Conservation (phyloP, 257 asterid genomes). For the Solanum ossicruentum region DNA sequence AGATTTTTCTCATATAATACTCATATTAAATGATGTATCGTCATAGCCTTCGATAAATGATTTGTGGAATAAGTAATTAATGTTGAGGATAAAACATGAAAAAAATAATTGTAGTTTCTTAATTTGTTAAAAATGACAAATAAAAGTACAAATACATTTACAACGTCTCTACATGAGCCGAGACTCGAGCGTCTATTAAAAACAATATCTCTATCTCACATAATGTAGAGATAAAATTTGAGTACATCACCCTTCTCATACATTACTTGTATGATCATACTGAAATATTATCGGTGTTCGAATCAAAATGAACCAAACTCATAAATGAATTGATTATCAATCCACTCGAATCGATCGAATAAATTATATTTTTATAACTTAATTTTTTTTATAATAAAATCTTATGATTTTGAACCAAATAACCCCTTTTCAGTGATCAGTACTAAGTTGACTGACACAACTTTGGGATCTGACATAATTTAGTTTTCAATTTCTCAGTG, state of each 20-base stretch:
- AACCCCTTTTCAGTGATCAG: neutral
- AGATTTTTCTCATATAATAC: no score
- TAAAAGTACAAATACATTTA: no score
- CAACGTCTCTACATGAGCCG: neutral
- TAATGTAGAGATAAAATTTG: neutral
- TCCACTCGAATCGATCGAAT: neutral
- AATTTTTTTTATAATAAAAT: neutral
- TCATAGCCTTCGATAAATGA: no score
- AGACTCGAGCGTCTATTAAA: neutral
- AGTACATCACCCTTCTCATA: neutral
- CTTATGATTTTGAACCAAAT: neutral
- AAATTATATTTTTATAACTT: neutral
- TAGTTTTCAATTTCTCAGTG: neutral
- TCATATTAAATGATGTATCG: no score
- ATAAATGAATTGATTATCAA: neutral
- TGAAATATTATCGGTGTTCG: fast-evolving
- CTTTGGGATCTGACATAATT: conserved; percentile 13
- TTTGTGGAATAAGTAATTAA: no score
- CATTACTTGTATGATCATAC: neutral
- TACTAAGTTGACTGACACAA: conserved; percentile 17
- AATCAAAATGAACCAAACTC: neutral
- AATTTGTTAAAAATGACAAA: no score
- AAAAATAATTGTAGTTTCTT: no score
- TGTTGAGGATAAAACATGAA: no score
- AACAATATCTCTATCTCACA: neutral